These are phyloP conservation scores for Ophiobolus disseminans DNA, from an alignment of 2,329 filamentous ascomycete genomes.

Conservation along the genomic window DNA sequence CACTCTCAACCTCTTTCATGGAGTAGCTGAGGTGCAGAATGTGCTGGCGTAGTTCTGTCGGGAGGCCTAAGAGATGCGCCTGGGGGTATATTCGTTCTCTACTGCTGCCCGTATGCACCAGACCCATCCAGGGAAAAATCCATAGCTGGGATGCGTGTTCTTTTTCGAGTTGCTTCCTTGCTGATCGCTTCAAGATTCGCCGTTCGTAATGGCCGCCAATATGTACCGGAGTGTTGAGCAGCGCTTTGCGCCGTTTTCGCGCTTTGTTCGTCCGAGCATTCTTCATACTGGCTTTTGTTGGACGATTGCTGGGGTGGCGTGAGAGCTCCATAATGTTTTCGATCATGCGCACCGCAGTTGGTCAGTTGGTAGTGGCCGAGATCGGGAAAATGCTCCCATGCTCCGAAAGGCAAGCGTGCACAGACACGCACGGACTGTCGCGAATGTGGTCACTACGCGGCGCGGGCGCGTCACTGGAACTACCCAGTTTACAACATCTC, in stretches of 20 bases:
- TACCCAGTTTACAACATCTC: too few relatives aligned
- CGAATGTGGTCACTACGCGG: too few relatives aligned
- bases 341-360: too few relatives aligned
- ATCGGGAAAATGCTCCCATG: too few relatives aligned
- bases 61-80: slow-evolving; percentile 20
- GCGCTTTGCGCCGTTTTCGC: neutral
- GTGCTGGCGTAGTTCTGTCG: slow-evolving; percentile 19
- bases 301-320: too few relatives aligned
- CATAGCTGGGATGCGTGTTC: neutral
- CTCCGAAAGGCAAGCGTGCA: too few relatives aligned
- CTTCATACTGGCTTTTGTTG: too few relatives aligned
- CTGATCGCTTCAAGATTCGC: slow-evolving; percentile 7
- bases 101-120: neutral
- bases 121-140: slow-evolving; percentile 14
- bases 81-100: neutral
- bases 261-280: neutral
- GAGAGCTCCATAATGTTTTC: too few relatives aligned
- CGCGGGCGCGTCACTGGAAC: too few relatives aligned
- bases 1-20: neutral
- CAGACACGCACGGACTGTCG: too few relatives aligned
- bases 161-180: slow-evolving; percentile 3
- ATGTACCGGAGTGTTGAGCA: neutral
- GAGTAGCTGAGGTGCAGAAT: slow-evolving; percentile 11
- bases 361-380: too few relatives aligned
- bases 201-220: neutral